Base-by-base conservation (phyloP, 495 filamentous ascomycete genomes). In the Jackrogersella multiformis region DNA sequence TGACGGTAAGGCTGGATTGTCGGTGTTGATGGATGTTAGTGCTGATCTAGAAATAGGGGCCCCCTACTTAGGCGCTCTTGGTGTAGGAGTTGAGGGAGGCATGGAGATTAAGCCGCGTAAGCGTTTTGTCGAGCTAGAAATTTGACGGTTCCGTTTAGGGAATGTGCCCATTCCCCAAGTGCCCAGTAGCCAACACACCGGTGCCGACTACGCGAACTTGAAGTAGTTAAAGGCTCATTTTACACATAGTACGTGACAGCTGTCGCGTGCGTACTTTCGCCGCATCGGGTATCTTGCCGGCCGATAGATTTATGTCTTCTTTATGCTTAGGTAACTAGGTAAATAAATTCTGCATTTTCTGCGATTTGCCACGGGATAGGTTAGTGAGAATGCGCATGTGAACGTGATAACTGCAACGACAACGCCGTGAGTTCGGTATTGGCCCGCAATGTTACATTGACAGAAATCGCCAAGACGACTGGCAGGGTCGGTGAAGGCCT, bases 81-180 rank as follows among this genome's bases (percentile, higher is more conserved):
- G n/a, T n/a, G n/a, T n/a, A n/a, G n/a, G n/a, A n/a, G n/a, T 36
- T 15, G 30, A 36, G 46, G n/a, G 24, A 10, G 30, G n/a, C n/a
- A 55, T 36, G 38, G 55, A 64, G 26, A 64, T 64, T 53, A 59
- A 53, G 66, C 60, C 66, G 60, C 66, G 60, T 69, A 59, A 69
- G 57, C 60, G 9, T 26, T 39, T 52, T 28, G 44, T 46, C 32
- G 30, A 53, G 54, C 38, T 59, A 63, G 18, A 45, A 58, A 55
- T 68, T 62, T 34, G 57, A 61, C 45, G 41, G 28, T 57, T 36
- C 45, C 57, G 34, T 30, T 49, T 61, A 16, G 15, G 52, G 57
- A 57, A 68, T 42, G 18, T 45, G 9, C 15, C 39, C n/a, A n/a
- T n/a, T 53, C 65, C 59, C 54, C 41, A 34, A 12, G 4, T 35